These are phyloP conservation scores for Nitzschia sp. DNA, from an alignment of 108 stramenopile species.

Conservation along the genomic window DNA sequence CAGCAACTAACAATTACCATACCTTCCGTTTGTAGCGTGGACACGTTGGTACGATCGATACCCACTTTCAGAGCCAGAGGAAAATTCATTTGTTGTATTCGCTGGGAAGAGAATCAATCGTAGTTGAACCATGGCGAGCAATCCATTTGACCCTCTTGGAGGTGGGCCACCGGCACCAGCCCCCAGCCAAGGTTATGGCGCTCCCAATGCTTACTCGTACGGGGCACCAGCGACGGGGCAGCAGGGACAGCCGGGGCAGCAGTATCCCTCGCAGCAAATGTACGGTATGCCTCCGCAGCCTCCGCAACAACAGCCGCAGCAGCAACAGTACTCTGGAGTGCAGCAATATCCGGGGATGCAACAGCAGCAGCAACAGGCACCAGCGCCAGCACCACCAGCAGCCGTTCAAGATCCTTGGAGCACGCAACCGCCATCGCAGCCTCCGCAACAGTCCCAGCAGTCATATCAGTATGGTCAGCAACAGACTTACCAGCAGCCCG, in stretches of 20 bases:
- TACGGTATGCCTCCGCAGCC: slow-evolving; percentile 28
- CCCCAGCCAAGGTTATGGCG: slow-evolving; percentile 1
- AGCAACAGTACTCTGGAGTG: neutral
- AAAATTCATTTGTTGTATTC: too few species aligned
- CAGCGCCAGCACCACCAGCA: neutral
- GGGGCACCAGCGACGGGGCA: neutral
- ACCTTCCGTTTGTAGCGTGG: too few species aligned
- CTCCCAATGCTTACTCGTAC: neutral
- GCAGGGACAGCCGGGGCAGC: slow-evolving; percentile 17
- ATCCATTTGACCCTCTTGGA: slow-evolving; percentile 37
- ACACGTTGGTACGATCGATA: too few species aligned
- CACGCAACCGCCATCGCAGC: slow-evolving; percentile 1
- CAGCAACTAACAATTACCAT: too few species aligned
- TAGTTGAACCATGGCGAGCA: slow-evolving; percentile 10
- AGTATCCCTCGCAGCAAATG: slow-evolving; percentile 19
- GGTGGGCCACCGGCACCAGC: slow-evolving; percentile 3
- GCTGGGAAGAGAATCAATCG: neutral
- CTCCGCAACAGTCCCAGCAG: slow-evolving; percentile 2
- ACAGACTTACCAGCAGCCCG: slow-evolving; percentile 31
- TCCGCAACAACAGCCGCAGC: slow-evolving; percentile 13
- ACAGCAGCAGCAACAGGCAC: slow-evolving; percentile 13
- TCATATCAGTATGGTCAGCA: slow-evolving; percentile 15
- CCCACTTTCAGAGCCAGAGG: too few species aligned
- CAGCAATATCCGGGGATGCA: slow-evolving; percentile 25
- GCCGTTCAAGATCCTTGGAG: neutral